phyloP scores from a whole-genome alignment of 2,329 filamentous ascomycete species.

The Alternaria infectoria region DNA sequence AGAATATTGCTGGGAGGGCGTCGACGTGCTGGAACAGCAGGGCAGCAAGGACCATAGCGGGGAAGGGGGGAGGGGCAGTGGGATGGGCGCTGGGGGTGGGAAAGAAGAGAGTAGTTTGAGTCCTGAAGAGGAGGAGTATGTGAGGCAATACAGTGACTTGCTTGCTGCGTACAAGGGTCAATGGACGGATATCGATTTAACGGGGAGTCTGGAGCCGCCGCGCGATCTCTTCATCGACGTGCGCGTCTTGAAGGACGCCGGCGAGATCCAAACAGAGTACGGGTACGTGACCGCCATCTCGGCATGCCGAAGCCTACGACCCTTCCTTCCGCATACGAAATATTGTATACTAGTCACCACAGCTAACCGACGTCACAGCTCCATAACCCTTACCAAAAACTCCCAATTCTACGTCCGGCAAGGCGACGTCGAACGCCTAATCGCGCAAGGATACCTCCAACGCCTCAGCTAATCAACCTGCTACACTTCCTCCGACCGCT shows the following conservation, averaged over 20 bases:
- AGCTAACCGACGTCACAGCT: slow-evolving; percentile 57
- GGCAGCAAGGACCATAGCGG: slow-evolving; percentile 18
- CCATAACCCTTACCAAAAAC: slow-evolving; percentile 96
- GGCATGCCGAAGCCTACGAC: background rate
- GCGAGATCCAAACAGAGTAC: slow-evolving; percentile 99
- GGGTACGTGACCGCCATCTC: slow-evolving; percentile 66
- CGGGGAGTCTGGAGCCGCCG: slow-evolving; percentile 92
- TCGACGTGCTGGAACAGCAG: slow-evolving; percentile 76
- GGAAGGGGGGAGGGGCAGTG: slow-evolving; percentile 45
- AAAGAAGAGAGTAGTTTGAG: slow-evolving; percentile 76
- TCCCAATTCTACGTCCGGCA: slow-evolving; percentile 97
- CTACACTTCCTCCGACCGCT: background rate
- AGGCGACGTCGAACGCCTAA: slow-evolving; percentile 92
- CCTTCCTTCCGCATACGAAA: background rate
- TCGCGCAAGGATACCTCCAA: slow-evolving; percentile 93
- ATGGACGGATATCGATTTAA: slow-evolving; percentile 97
- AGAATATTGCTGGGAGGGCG: slow-evolving; percentile 89
- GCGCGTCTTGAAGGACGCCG: slow-evolving; percentile 91
- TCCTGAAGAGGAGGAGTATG: slow-evolving; percentile 96
- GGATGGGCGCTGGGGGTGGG: slow-evolving; percentile 53
- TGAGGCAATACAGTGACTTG: slow-evolving; percentile 87
- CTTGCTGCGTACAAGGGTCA: slow-evolving; percentile 97
- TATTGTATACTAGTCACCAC: background rate
- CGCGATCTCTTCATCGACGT: slow-evolving; percentile 97
- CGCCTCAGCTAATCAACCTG: slow-evolving; percentile 72